phyloP scores from a whole-genome alignment of 306 rosid species.

The Pyrus betulifolia region DNA sequence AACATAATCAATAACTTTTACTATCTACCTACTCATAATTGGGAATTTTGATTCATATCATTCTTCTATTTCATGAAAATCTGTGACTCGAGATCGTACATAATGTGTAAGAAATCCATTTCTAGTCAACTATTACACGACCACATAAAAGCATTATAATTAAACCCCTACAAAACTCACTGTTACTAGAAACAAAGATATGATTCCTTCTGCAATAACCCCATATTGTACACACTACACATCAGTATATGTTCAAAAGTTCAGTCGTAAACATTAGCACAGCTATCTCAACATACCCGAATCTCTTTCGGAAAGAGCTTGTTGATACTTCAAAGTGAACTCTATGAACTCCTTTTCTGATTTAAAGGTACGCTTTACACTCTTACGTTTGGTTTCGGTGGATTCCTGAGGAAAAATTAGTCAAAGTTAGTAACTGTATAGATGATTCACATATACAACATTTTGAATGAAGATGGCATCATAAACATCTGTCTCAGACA shows the following conservation, averaged over 20 bases:
- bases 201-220: neutral
- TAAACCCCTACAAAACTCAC: neutral
- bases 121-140: neutral
- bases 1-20: neutral
- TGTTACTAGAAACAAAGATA: neutral
- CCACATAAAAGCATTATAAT: neutral
- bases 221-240: neutral
- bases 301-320: slow-evolving; percentile 86
- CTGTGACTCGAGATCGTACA: too few species aligned
- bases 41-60: neutral
- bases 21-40: neutral
- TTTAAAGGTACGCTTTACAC: slow-evolving; percentile 63
- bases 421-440: neutral
- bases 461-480: neutral
- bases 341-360: slow-evolving; percentile 88
- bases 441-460: neutral
- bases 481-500: neutral
- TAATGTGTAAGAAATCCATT: neutral
- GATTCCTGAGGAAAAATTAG: slow-evolving; percentile 47
- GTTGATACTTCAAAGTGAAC: slow-evolving; percentile 83
- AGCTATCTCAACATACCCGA: slow-evolving; percentile 46
- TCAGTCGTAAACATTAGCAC: slow-evolving; percentile 2
- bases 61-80: neutral
- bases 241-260: neutral
- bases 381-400: slow-evolving; percentile 67